phyloP scores from a whole-genome alignment of 2,329 filamentous ascomycete species.

The Colletotrichum cereale region DNA sequence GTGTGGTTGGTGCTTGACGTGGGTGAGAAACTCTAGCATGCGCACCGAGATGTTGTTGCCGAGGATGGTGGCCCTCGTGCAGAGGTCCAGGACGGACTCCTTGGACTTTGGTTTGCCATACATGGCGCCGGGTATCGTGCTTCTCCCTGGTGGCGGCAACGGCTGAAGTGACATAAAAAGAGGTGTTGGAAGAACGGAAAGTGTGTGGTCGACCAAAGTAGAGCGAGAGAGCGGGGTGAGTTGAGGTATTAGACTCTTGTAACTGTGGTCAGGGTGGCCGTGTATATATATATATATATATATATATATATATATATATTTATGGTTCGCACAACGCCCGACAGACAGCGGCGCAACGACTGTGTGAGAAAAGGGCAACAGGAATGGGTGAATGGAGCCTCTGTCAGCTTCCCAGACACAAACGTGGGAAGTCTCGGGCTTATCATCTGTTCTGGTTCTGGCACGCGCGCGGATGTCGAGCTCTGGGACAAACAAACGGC shows the following conservation, averaged over 20 bases:
- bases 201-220: too few species aligned
- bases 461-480: neutral
- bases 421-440: conserved; percentile 26
- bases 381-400: neutral
- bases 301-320: conserved; percentile 8
- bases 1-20: conserved; percentile 64
- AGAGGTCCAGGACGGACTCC: conserved; percentile 60
- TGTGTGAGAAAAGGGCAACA: neutral
- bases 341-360: neutral
- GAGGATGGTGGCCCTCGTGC: conserved; percentile 68
- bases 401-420: neutral
- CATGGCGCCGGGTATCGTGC: conserved; percentile 23
- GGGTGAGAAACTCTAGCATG: conserved; percentile 73
- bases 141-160: neutral
- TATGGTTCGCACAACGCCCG: neutral
- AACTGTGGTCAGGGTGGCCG: neutral
- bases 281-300: conserved; percentile 11
- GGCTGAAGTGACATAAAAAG: conserved; percentile 24
- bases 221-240: too few species aligned
- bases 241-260: neutral
- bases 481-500: conserved; percentile 13
- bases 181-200: neutral
- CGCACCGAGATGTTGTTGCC: conserved; percentile 75
- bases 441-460: conserved; percentile 23
- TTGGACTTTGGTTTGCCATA: conserved; percentile 43